Conservation (phyloP, 495 filamentous ascomycete genomes). For the Aspergillus diversus region DNA sequence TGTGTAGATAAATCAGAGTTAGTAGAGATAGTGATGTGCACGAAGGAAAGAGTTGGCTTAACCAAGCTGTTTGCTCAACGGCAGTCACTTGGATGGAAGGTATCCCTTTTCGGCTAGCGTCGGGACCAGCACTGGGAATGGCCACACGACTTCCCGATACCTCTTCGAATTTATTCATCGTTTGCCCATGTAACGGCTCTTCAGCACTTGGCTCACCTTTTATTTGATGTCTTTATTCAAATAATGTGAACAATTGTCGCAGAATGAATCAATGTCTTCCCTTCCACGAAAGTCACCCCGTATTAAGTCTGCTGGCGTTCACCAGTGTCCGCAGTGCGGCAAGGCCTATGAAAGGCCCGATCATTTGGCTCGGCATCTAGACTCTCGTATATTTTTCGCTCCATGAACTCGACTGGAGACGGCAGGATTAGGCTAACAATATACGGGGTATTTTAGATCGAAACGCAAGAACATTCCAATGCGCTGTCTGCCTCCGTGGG, state of each 20-base stretch:
- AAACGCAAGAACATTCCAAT: conserved; percentile 29
- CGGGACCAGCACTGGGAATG: neutral
- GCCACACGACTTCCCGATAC: neutral
- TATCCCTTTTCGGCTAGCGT: neutral
- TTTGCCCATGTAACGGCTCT: neutral
- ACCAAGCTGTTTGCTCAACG: neutral
- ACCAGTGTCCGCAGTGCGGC: conserved; percentile 31
- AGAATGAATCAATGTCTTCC: conserved; percentile 7
- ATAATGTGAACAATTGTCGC: neutral
- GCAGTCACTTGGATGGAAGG: neutral
- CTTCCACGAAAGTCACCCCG: conserved; percentile 23
- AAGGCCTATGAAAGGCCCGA: conserved; percentile 28
- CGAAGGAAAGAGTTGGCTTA: neutral
- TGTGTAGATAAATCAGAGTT: too few relatives aligned
- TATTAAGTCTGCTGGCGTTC: conserved; percentile 15
- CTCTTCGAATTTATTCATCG: neutral
- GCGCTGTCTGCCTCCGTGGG: conserved; percentile 25
- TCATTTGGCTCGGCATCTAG: conserved; percentile 35
- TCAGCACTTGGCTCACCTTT: neutral
- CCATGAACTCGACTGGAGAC: neutral
- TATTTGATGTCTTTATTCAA: neutral
- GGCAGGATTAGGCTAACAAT: too few relatives aligned
- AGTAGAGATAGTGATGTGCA: too few relatives aligned
- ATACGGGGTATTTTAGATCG: conserved; percentile 19
- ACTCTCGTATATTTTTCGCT: conserved; percentile 29